These are phyloP conservation scores for Camellia lanceoleosa DNA, from an alignment of 148 eudicot species.

Conservation along the genomic window DNA sequence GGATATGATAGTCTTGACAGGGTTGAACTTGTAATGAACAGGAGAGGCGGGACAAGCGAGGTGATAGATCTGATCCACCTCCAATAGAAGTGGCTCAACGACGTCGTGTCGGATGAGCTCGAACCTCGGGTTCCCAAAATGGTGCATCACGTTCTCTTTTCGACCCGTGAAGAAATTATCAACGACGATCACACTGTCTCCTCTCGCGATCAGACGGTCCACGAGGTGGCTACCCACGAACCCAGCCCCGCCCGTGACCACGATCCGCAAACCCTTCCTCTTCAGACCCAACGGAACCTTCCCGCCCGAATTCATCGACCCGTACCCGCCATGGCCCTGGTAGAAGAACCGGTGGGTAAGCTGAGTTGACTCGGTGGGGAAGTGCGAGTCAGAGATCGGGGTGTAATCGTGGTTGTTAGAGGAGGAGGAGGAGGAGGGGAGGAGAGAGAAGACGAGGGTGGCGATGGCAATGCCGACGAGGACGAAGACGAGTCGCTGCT, in stretches of 20 bases:
- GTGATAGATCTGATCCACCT: slow-evolving; percentile 70
- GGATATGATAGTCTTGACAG: slow-evolving; percentile 60
- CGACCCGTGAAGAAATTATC: slow-evolving; percentile 70
- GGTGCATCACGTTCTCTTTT: slow-evolving; percentile 71
- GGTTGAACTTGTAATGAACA: slow-evolving; percentile 40
- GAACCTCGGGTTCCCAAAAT: slow-evolving; percentile 68
- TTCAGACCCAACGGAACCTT: slow-evolving; percentile 55
- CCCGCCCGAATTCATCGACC: slow-evolving; percentile 26
- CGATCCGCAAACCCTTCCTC: slow-evolving; percentile 43
- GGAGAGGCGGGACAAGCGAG: slow-evolving; percentile 47
- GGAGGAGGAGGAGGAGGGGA: slow-evolving; percentile 29
- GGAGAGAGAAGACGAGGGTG: slow-evolving; percentile 51
- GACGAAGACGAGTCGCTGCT: slow-evolving; percentile 73
- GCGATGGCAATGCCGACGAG: slow-evolving; percentile 72
- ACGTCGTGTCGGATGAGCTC: slow-evolving; percentile 74
- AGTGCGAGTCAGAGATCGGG: slow-evolving; percentile 24
- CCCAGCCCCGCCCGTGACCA: slow-evolving; percentile 71
- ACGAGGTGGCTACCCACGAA: slow-evolving; percentile 68
- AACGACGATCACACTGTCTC: slow-evolving; percentile 70
- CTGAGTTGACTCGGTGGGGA: slow-evolving; percentile 36
- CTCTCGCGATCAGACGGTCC: slow-evolving; percentile 53
- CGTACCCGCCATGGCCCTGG: not conserved
- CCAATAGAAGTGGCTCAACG: slow-evolving; percentile 60
- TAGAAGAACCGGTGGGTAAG: not conserved
- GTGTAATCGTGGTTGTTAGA: slow-evolving; percentile 11